phyloP scores from a whole-genome alignment of 2,329 filamentous ascomycete species.

The Xylariaceae sp. region DNA sequence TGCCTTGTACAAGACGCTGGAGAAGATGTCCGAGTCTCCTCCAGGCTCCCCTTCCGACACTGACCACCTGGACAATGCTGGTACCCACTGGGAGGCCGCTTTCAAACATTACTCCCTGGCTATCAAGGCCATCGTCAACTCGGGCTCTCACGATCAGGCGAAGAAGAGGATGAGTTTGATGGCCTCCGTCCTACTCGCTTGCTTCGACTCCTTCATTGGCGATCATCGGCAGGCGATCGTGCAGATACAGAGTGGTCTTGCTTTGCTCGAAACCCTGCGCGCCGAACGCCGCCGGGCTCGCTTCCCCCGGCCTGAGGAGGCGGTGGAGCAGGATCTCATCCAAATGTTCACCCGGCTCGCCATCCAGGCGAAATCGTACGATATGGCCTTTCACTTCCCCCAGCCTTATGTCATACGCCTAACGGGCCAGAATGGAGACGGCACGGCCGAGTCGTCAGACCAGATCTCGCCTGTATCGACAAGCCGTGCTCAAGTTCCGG shows the following conservation, averaged over 20 bases:
- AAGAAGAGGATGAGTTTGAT: constrained; percentile 55
- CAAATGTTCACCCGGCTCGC: constrained; percentile 60
- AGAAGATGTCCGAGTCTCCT: constrained; percentile 49
- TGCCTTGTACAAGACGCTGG: constrained; percentile 61
- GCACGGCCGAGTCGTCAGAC: constrained; percentile 41
- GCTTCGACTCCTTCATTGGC: constrained; percentile 62
- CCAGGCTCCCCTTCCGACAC: constrained; percentile 39
- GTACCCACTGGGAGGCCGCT: constrained; percentile 54
- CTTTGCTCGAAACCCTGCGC: constrained; percentile 48
- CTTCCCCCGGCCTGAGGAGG: constrained; percentile 38
- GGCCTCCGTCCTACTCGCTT: constrained; percentile 60
- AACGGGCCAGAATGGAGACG: constrained; percentile 33
- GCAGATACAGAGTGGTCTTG: constrained; percentile 56
- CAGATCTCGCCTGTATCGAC: constrained; percentile 37
- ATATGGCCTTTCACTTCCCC: constrained; percentile 63
- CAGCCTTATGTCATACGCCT: constrained; percentile 55
- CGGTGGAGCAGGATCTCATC: constrained; percentile 53
- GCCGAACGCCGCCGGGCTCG: constrained; percentile 39
- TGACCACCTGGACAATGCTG: constrained; percentile 35
- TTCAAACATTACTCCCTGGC: constrained; percentile 55
- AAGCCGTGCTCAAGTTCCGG: constrained; percentile 36
- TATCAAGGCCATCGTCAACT: constrained; percentile 43
- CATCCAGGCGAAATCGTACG: constrained; percentile 62
- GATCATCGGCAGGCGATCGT: constrained; percentile 56
- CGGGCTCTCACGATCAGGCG: constrained; percentile 37